Evolutionary conservation across 2,329 filamentous ascomycete species (phyloP), one percentile per base, ranked within the genome.

Genomic region (Colletotrichum godetiae): DNA sequence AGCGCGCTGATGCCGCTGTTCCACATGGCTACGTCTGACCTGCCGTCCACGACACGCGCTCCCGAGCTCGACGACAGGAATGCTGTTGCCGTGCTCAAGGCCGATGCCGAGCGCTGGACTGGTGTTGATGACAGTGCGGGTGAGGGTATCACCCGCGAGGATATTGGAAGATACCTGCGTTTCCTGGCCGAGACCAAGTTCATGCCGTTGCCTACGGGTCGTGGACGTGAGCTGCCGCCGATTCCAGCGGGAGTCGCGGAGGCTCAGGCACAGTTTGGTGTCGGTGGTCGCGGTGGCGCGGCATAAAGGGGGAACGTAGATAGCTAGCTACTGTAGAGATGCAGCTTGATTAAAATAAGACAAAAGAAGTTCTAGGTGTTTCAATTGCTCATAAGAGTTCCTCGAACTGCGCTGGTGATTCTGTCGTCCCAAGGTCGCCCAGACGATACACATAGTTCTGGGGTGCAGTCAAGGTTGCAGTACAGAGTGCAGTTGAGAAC

Each of bases 61-160:
- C 92, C 93, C 0, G 93, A 94, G 80, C 88, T 97, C 15, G 92
- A 94, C 77, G 94, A 95, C 79, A 76, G 78, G 33, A 93, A 94
- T 78, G 89, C 92, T 0, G 84, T 86, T 2, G 82, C 83, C 4
- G 88, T 90, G 0, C 83, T 94, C 22, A 86, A 85, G 74, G 84
- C 85, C 4, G 92, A 95, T 78, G 86, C 86, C 0, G 85, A 87
- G 65, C 79, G 88, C 86, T 88, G 88, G 89, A 88, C 90, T 0
- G 88, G 87, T 0, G 80, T 89, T 42, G 90, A 92, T 75, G 88
- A 87, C 76, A 90, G 88, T 60, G 83, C 84, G 0, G 79, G 90
- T 29, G 77, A 81, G 19, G 80, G 79, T 56, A 76, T 82, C 27
- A 76, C 61, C 5, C 59, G 77, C 46, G 77, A 78, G 7, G 76